A percentile compares a stretch with the other conserved stretches of the same genome.
These are phyloP conservation scores for Podospora tetraspora DNA, from an alignment of 495 filamentous ascomycete genomes.

Conservation along the genomic window DNA sequence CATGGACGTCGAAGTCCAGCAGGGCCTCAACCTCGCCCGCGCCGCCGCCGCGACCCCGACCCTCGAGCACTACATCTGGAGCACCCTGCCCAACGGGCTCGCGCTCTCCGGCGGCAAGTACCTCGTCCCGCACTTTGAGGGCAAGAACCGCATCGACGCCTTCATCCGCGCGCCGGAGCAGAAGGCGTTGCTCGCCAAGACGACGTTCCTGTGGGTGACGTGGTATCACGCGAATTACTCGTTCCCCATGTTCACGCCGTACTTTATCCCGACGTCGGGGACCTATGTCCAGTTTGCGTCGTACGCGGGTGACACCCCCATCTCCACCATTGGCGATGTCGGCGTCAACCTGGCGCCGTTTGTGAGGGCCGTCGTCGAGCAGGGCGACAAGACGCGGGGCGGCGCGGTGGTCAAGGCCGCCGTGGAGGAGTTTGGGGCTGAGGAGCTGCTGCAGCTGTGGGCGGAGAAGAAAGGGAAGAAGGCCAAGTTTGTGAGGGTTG, in stretches of 20 bases:
- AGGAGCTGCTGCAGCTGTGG: conserved; percentile 37
- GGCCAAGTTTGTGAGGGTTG: conserved; percentile 24
- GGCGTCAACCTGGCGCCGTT: conserved; percentile 42
- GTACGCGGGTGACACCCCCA: conserved; percentile 26
- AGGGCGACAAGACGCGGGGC: conserved; percentile 30
- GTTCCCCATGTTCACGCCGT: conserved; percentile 34
- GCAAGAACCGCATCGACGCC: conserved; percentile 33
- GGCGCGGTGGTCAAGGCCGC: conserved; percentile 31
- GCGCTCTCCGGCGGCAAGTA: conserved; percentile 27
- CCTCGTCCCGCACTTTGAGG: conserved; percentile 38
- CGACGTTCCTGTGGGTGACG: conserved; percentile 39
- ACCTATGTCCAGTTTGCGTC: conserved; percentile 33
- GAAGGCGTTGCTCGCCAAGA: conserved; percentile 27
- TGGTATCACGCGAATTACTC: conserved; percentile 31
- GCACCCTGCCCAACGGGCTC: conserved; percentile 27
- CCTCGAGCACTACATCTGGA: conserved; percentile 51
- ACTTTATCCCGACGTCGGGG: conserved; percentile 25
- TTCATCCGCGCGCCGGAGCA: conserved; percentile 29
- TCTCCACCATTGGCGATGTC: conserved; percentile 37
- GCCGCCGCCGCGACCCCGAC: conserved; percentile 39
- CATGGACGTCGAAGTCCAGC: conserved; percentile 46
- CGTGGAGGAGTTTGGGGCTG: conserved; percentile 25
- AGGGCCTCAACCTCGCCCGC: conserved; percentile 54
- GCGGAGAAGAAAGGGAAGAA: conserved; percentile 26
- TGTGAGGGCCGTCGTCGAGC: conserved; percentile 34